phyloP scores from a whole-genome alignment of 805 yeast genomes.

The Starmerella geochares region DNA sequence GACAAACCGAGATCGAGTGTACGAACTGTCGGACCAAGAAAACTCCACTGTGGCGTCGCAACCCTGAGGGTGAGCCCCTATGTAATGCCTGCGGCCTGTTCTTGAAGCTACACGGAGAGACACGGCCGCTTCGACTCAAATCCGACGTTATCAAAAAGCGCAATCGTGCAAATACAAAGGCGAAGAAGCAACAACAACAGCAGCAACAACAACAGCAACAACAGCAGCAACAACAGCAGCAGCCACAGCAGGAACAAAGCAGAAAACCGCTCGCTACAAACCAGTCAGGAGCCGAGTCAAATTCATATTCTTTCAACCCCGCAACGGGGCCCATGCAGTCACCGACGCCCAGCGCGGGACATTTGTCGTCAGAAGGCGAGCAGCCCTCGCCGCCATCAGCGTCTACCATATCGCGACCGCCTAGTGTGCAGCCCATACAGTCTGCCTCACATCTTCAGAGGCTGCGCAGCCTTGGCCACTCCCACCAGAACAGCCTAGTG shows the following conservation, averaged over 20 bases:
- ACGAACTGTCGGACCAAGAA: conserved; percentile 86
- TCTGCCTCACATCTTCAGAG: conserved; percentile 10
- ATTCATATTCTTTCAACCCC: background rate
- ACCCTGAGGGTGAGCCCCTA: conserved; percentile 85
- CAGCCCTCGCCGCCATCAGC: conserved; percentile 6
- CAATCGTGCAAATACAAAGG: conserved; percentile 41
- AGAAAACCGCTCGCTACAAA: background rate
- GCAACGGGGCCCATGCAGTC: background rate
- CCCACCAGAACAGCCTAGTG: conserved; percentile 2
- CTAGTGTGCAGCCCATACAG: conserved; percentile 1
- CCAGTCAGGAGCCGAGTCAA: background rate
- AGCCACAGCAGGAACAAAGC: background rate
- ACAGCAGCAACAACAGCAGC: conserved; percentile 4
- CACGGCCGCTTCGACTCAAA: conserved; percentile 83
- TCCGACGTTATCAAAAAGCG: conserved; percentile 91
- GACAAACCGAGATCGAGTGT: conserved; percentile 37
- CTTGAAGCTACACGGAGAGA: conserved; percentile 86
- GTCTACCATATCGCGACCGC: conserved; percentile 1
- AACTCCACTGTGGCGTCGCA: conserved; percentile 92
- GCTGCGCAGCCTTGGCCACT: conserved; percentile 14
- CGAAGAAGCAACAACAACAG: conserved; percentile 11
- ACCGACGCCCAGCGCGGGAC: background rate
- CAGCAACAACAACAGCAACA: conserved; percentile 1
- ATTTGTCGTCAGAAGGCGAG: conserved; percentile 6
- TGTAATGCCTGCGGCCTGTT: conserved; percentile 97